phyloP scores from a whole-genome alignment of 176 grass and related monocot genomes.

The Triticum urartu region DNA sequence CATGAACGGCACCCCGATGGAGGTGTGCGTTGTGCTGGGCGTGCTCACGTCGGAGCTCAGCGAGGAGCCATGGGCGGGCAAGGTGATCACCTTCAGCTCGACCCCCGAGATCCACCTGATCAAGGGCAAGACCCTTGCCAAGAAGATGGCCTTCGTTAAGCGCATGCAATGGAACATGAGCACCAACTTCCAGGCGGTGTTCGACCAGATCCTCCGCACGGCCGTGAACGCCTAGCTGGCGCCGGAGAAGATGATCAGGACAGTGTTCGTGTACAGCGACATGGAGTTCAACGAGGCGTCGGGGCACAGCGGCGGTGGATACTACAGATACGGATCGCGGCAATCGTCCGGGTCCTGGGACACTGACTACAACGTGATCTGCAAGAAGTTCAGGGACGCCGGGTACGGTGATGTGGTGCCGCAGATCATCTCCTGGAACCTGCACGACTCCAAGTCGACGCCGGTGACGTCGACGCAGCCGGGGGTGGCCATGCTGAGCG shows the following conservation, averaged over 20 bases:
- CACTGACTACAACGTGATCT: not conserved
- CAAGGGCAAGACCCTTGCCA: not conserved
- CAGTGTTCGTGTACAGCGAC: not conserved
- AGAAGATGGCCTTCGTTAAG: not conserved
- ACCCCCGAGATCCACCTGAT: not conserved
- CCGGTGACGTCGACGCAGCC: slow-evolving; percentile 32
- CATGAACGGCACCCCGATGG: slow-evolving; percentile 2
- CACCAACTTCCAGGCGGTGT: not conserved
- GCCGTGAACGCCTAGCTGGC: not conserved
- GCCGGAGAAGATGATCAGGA: not conserved
- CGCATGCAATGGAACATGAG: not conserved
- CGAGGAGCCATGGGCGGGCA: not conserved
- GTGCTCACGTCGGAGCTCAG: not conserved
- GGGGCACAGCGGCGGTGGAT: not conserved
- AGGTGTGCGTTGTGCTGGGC: not conserved
- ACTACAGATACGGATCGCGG: not conserved
- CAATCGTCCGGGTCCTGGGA: not conserved
- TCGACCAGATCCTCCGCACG: not conserved
- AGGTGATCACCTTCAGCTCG: not conserved
- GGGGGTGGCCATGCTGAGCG: slow-evolving; percentile 44
- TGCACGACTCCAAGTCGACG: not conserved
- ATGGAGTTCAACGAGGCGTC: not conserved
- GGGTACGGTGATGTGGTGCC: not conserved
- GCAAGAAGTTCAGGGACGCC: not conserved
- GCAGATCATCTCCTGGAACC: not conserved